phyloP scores from a whole-genome alignment of 805 yeast species.

The Candida xiaguanensis region DNA sequence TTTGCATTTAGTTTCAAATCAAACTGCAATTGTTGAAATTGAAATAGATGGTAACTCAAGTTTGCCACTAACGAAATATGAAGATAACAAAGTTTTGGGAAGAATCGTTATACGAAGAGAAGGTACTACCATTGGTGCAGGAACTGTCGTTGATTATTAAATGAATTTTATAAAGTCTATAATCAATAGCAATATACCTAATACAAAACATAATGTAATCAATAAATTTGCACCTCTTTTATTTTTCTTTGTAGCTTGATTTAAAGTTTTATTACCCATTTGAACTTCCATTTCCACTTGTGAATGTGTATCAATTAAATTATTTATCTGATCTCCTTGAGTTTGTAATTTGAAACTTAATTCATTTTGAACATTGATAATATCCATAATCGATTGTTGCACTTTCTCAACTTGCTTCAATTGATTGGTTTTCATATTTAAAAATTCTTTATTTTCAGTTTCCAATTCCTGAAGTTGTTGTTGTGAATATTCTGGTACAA shows the following conservation, averaged over 20 bases:
- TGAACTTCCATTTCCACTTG: constrained; percentile 61
- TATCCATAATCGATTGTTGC: constrained; percentile 64
- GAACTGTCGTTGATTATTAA: constrained; percentile 33
- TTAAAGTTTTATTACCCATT: constrained; percentile 68
- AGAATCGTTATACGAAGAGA: constrained; percentile 68
- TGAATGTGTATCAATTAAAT: constrained; percentile 62
- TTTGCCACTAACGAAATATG: constrained; percentile 51
- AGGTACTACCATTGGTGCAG: constrained; percentile 69
- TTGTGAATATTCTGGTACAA: constrained; percentile 27
- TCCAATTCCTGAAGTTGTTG: constrained; percentile 58
- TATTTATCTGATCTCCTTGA: constrained; percentile 68
- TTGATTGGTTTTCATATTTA: constrained; percentile 57
- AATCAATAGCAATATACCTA: constrained; percentile 33
- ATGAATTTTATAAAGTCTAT: constrained; percentile 31
- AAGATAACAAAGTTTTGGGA: constrained; percentile 51
- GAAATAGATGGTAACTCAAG: constrained; percentile 44
- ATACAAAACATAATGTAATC: constrained; percentile 28
- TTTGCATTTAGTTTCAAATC: constrained; percentile 57
- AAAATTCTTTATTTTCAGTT: constrained; percentile 54
- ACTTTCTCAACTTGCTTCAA: constrained; percentile 56
- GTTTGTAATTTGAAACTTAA: constrained; percentile 65
- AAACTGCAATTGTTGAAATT: constrained; percentile 55
- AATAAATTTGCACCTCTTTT: constrained; percentile 42
- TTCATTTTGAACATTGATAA: constrained; percentile 71
- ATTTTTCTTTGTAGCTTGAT: constrained; percentile 63